Base-by-base conservation (phyloP, 129 eudicot genomes). In the Artemisia annua region DNA sequence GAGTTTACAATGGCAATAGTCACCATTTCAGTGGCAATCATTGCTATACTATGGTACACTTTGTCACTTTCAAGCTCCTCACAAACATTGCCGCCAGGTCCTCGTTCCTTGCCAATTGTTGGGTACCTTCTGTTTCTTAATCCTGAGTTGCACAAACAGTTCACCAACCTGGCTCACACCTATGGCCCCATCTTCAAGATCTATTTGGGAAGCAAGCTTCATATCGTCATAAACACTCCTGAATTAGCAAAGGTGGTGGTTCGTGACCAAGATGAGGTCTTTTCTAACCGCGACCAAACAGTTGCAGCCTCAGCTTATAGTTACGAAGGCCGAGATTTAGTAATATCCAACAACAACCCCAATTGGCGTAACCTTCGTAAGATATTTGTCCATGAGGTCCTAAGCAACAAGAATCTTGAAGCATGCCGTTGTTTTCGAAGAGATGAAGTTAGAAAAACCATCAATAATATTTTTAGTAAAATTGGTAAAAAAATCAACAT, bases 61-160 rank as follows among this genome's bases (percentile, higher is more conserved):
- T 22, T 54, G 20, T 15, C 22, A 54, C 14, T 14, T 54, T 54
- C 39, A 15, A 22, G 35, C 64, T 59, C 16, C n/a, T 11, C 39
- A 10, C 64, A 2, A 22, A 10, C 35, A 14, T 12, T 59, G 64
- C 63, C 63, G 22, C 63, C 63, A 19, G 63, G 30, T 22, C 64
- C 64, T 59, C 32, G 16, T 20, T 59, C 32, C 15, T 59, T 59
- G 64, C 64, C 39, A 11, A 59, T 59, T 2, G 39, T 59, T 11
- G 64, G 64, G 64, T 59, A 17, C 16, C 64, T 59, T 59, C 63
- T 43, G 10, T 59, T 59, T 22, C 64, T 59, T 11, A 30, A 14
- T 59, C 30, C 30, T 9, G 39, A 59, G 7, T 59, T 22, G 39
- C n/a, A 59, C 32, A 59, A 22, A 59, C 64, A 20, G 5, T 59